Percentiles rank a stretch among this genome's conserved stretches.
phyloP scores from a whole-genome alignment of 495 filamentous ascomycete genomes.

The Pyrenula aspistea region DNA sequence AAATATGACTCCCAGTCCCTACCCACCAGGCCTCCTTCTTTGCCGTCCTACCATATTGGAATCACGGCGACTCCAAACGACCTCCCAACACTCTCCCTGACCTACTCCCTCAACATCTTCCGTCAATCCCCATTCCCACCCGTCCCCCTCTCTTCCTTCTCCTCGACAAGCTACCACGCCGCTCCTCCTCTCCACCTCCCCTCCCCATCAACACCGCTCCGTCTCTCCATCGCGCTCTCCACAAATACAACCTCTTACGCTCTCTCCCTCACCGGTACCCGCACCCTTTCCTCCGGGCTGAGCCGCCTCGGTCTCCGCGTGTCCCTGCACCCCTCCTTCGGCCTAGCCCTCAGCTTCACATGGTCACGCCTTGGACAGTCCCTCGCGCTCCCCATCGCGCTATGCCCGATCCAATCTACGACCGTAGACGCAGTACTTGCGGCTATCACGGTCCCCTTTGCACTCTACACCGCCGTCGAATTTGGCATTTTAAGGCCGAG shows the following conservation, averaged over 20 bases:
- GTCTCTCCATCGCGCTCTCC: constrained; percentile 13
- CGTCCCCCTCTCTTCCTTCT: constrained; percentile 26
- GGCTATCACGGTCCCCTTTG: constrained; percentile 33
- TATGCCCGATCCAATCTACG: constrained; percentile 24
- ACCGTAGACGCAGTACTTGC: constrained; percentile 24
- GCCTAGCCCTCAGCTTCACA: constrained; percentile 25
- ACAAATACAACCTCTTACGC: constrained; percentile 8
- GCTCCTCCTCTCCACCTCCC: constrained; percentile 20
- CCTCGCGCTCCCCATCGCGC: constrained; percentile 25
- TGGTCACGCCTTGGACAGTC: constrained; percentile 31
- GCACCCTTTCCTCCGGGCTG: constrained; percentile 1
- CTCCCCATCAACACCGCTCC: constrained; percentile 23
- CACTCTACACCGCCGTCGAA: constrained; percentile 36
- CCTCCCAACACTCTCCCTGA: constrained; percentile 15
- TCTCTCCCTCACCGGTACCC: background rate
- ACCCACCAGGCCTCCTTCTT: background rate
- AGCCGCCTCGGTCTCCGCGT: constrained; percentile 28
- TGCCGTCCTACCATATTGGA: constrained; percentile 7
- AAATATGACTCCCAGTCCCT: constrained; percentile 16
- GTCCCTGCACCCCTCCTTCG: constrained; percentile 17
- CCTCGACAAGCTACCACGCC: constrained; percentile 26
- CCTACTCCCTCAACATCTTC: constrained; percentile 30
- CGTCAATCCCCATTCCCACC: constrained; percentile 22
- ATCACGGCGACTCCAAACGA: constrained; percentile 9
- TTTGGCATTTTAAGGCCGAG: constrained; percentile 31